Conservation (phyloP, 2,329 filamentous ascomycete species). For the Colletotrichum noveboracense region DNA sequence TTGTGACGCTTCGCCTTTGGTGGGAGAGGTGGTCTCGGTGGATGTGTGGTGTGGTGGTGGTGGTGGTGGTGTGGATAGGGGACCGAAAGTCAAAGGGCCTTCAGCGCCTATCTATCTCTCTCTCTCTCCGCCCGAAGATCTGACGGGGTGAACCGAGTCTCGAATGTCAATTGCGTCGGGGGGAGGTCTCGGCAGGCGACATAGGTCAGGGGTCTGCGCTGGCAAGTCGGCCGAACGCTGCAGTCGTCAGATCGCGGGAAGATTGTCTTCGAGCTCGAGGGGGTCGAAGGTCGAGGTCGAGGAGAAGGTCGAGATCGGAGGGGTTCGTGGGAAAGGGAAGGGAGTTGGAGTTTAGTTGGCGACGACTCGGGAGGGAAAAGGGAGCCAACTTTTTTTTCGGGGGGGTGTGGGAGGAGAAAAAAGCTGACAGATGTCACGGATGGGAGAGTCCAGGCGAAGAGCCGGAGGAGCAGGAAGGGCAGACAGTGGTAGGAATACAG, state of each 20-base stretch:
- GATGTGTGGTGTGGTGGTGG: background rate
- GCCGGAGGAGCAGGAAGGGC: background rate
- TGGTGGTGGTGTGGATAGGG: background rate
- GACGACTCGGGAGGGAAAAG: background rate
- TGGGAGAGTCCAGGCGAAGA: background rate
- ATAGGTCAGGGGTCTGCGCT: constrained; percentile 11
- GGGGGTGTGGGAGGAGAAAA: constrained; percentile 9
- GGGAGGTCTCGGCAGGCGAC: constrained; percentile 13
- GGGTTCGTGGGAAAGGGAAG: constrained; percentile 8
- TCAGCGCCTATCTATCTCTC: background rate
- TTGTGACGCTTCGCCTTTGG: background rate
- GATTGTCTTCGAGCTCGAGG: background rate
- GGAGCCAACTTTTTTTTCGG: constrained; percentile 4
- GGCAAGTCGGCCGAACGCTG: background rate
- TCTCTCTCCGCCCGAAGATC: background rate
- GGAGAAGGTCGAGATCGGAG: background rate
- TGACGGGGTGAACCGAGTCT: constrained; percentile 2
- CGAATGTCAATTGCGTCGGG: constrained; percentile 1
- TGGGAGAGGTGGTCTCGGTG: background rate
- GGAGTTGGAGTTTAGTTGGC: background rate
- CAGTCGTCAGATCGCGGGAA: background rate
- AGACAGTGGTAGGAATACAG: background rate
- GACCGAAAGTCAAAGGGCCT: background rate
- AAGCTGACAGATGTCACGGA: constrained; percentile 22
- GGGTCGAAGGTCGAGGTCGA: background rate